phyloP scores from a whole-genome alignment of 768 basidiomycete genomes.

The Galerina marginata region DNA sequence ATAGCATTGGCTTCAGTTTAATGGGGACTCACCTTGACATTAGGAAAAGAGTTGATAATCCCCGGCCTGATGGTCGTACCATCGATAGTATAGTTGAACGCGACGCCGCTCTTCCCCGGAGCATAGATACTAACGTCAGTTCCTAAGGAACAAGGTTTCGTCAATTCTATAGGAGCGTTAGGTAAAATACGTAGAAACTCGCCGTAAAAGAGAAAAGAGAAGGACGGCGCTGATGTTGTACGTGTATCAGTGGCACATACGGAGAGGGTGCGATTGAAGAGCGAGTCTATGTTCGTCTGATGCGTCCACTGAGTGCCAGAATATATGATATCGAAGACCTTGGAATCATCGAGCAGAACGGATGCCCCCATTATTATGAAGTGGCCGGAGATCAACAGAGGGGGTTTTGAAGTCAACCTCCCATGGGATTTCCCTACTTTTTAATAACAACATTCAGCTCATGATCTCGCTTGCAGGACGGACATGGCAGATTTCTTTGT shows the following conservation, averaged over 20 bases:
- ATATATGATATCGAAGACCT: not conserved
- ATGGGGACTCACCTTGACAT: not conserved
- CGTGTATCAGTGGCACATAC: not conserved
- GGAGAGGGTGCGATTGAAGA: conserved; percentile 1
- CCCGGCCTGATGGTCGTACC: not conserved
- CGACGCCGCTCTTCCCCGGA: not conserved
- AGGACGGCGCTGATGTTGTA: not conserved
- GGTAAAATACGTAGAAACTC: not conserved
- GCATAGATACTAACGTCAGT: conserved; percentile 1
- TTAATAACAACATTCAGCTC: not conserved
- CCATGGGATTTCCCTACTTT: not conserved
- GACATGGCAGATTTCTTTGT: too few relatives aligned
- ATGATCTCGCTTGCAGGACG: too few relatives aligned
- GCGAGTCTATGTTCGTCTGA: not conserved
- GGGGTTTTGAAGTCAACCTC: not conserved
- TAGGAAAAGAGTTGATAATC: not conserved
- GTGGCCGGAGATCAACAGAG: not conserved
- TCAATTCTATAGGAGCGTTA: not conserved
- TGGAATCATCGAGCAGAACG: conserved; percentile 1
- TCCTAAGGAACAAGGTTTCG: not conserved
- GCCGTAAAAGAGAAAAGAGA: not conserved
- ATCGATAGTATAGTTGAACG: conserved; percentile 3
- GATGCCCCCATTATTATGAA: not conserved
- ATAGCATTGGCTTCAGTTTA: too few relatives aligned
- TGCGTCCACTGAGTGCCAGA: conserved; percentile 2